Conservation (phyloP, 192 early-diverging fungal species). For the Backusella luteola region DNA sequence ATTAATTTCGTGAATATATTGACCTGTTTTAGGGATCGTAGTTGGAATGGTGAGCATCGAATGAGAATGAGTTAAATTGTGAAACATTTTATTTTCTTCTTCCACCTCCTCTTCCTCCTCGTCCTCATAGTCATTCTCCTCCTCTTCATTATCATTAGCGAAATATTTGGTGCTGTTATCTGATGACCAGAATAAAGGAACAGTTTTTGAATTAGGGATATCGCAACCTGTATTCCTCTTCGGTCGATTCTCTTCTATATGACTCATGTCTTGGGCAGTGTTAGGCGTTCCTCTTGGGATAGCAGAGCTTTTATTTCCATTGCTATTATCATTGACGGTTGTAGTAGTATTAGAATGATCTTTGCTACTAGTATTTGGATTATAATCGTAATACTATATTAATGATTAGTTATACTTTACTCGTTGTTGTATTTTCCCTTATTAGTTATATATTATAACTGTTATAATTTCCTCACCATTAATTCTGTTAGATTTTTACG, state of each 20-base stretch:
- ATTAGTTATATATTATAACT: background rate
- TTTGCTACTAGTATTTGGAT: background rate
- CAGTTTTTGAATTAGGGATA: constrained; percentile 1
- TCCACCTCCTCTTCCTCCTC: background rate
- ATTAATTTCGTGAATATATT: constrained; percentile 12
- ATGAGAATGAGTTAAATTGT: background rate
- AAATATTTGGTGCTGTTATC: background rate
- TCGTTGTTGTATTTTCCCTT: background rate
- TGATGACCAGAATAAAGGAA: constrained; percentile 4
- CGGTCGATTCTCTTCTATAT: background rate
- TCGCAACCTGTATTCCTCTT: background rate
- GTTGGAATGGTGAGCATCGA: background rate
- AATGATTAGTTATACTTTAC: background rate
- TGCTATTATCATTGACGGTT: background rate
- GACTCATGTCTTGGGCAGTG: background rate
- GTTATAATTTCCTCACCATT: background rate
- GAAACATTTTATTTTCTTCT: background rate
- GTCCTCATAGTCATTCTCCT: background rate
- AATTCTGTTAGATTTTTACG: background rate
- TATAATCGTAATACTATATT: background rate
- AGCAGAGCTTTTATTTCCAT: background rate
- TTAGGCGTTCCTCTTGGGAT: background rate
- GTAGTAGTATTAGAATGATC: background rate
- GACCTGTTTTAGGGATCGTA: constrained; percentile 7
- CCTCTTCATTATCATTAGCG: background rate